phyloP scores from a whole-genome alignment of 2,329 filamentous ascomycete species.

The Trichothecium sympodiale region DNA sequence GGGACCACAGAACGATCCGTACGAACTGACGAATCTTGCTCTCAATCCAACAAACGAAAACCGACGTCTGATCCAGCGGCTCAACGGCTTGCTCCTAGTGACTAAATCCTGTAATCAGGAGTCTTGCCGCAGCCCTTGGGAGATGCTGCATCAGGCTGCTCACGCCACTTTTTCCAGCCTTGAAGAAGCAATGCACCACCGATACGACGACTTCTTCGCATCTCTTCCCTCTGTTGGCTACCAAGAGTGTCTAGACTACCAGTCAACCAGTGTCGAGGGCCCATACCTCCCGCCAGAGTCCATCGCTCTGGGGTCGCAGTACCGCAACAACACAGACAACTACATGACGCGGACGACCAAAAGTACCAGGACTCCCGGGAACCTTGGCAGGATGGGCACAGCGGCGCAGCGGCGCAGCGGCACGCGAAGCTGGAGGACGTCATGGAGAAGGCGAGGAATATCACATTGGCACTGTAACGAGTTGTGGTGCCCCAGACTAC shows the following conservation, averaged over 20 bases:
- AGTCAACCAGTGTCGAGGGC: constrained; percentile 4
- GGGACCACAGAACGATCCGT: constrained; percentile 14
- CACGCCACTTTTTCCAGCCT: constrained; percentile 2
- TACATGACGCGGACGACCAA: no score
- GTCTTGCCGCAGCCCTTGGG: constrained; percentile 14
- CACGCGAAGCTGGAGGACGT: no score
- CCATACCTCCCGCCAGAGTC: constrained; percentile 1
- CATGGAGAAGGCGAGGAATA: no score
- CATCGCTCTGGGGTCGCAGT: no score
- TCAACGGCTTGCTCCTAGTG: constrained; percentile 14
- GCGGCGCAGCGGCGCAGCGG: no score
- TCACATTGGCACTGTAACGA: no score
- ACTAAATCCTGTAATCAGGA: constrained; percentile 14
- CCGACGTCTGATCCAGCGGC: constrained; percentile 7
- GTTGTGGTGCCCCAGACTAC: no score
- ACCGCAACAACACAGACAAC: no score
- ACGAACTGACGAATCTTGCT: constrained; percentile 15
- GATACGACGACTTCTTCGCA: constrained; percentile 6
- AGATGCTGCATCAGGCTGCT: no score
- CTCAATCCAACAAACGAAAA: no score
- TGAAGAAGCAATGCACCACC: constrained; percentile 3
- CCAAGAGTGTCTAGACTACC: constrained; percentile 7
- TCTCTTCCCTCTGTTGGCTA: constrained; percentile 4
- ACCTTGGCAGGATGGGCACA: no score
- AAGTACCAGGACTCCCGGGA: no score